Percentiles rank a stretch among this genome's conserved stretches.
phyloP scores from a whole-genome alignment of 306 rosid species.

The Lathyrus sativus region DNA sequence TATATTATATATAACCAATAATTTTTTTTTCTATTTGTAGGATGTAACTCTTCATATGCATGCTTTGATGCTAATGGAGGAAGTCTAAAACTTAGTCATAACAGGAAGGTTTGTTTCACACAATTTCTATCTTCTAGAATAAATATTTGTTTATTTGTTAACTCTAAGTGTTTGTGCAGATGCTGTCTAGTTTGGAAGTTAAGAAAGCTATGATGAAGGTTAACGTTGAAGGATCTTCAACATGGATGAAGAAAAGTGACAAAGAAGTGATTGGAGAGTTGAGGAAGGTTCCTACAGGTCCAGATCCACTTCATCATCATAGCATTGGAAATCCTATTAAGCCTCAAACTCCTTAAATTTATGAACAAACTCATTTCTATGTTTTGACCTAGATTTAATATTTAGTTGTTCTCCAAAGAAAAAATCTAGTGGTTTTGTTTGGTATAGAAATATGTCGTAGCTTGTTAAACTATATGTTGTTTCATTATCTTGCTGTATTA shows the following conservation, averaged over 20 bases:
- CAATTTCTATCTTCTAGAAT: too few species aligned
- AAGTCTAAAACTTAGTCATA: too few species aligned
- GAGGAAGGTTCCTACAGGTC: slow-evolving; percentile 70
- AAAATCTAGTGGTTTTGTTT: slow-evolving; percentile 10
- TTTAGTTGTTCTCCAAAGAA: neutral
- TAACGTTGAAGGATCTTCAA: slow-evolving; percentile 39
- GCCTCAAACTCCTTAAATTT: slow-evolving; percentile 52
- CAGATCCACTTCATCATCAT: slow-evolving; percentile 73
- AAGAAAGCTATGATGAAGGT: slow-evolving; percentile 30
- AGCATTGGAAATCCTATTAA: slow-evolving; percentile 52
- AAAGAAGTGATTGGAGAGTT: slow-evolving; percentile 44
- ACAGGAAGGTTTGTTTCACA: too few species aligned
- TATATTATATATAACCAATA: too few species aligned
- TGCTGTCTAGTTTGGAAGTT: slow-evolving; percentile 43
- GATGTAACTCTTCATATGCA: too few species aligned
- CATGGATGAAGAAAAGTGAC: slow-evolving; percentile 30
- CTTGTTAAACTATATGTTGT: slow-evolving; percentile 16
- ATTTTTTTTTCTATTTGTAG: too few species aligned
- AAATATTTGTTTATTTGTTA: neutral
- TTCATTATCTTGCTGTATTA: neutral
- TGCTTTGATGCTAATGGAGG: too few species aligned
- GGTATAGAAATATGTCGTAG: neutral
- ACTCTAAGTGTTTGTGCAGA: slow-evolving; percentile 35
- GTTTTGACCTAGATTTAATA: slow-evolving; percentile 11
- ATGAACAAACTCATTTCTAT: neutral